Evolutionary conservation across 768 basidiomycete genomes (phyloP).

Genomic region (Russula griseocarnosa): DNA sequence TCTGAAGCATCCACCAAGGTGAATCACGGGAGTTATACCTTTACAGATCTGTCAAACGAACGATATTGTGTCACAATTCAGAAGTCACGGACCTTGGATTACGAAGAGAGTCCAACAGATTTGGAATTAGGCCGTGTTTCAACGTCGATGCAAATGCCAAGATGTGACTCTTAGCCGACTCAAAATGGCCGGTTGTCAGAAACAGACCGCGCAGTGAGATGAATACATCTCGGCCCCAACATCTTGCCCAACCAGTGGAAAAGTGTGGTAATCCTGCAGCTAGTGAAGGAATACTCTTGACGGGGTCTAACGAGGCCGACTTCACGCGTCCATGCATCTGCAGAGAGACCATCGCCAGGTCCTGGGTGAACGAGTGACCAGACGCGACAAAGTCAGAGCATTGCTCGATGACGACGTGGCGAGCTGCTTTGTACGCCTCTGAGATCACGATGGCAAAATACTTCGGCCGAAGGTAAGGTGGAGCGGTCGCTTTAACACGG

Average conservation of each 20-base stretch:
- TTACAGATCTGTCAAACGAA: not conserved
- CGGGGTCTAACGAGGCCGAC: constrained; percentile 84
- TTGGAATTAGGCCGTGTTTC: constrained; percentile 96
- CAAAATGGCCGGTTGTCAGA: constrained; percentile 86
- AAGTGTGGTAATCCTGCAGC: constrained; percentile 97
- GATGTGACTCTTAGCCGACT: constrained; percentile 84
- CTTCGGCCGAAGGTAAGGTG: constrained; percentile 90
- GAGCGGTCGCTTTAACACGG: constrained; percentile 63
- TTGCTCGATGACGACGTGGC: constrained; percentile 78
- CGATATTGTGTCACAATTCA: not conserved
- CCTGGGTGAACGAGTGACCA: constrained; percentile 87
- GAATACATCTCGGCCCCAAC: constrained; percentile 95
- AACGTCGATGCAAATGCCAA: constrained; percentile 88
- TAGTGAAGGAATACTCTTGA: constrained; percentile 66
- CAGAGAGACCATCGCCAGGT: constrained; percentile 77
- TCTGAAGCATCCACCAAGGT: constrained; percentile 99
- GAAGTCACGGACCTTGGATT: constrained; percentile 61
- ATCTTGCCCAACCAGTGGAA: constrained; percentile 86
- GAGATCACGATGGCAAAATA: constrained; percentile 92
- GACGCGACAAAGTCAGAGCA: constrained; percentile 80
- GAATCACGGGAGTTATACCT: constrained; percentile 97
- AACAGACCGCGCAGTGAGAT: constrained; percentile 92
- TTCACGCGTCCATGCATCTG: constrained; percentile 91
- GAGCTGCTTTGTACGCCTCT: constrained; percentile 88
- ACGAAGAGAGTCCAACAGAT: constrained; percentile 84